Percentiles rank a stretch among this genome's conserved stretches.
These are phyloP conservation scores for Auricularia cornea DNA, from an alignment of 768 basidiomycete species.

Conservation along the genomic window DNA sequence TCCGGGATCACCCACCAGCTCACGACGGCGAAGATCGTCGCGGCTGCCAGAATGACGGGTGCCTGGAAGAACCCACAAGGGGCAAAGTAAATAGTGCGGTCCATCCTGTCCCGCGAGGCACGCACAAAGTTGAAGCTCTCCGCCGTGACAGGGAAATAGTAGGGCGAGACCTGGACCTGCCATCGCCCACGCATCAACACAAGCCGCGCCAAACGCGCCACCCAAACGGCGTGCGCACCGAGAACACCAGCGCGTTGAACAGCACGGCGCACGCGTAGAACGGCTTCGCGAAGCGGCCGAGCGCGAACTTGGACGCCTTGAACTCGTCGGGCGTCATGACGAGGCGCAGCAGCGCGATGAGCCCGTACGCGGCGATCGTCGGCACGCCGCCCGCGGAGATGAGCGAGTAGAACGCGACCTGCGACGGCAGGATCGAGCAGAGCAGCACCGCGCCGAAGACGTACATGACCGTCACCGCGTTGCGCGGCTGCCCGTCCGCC, in stretches of 20 bases:
- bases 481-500: slow-evolving; percentile 59
- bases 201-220: slow-evolving; percentile 5
- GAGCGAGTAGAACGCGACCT: slow-evolving; percentile 87
- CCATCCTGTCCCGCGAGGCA: slow-evolving; percentile 9
- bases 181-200: background rate
- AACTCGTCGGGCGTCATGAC: slow-evolving; percentile 74
- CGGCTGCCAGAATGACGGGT: slow-evolving; percentile 66
- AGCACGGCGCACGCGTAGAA: slow-evolving; percentile 61
- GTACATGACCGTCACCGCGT: slow-evolving; percentile 84
- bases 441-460: slow-evolving; percentile 64
- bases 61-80: slow-evolving; percentile 49
- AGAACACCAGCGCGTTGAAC: slow-evolving; percentile 69
- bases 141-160: slow-evolving; percentile 73
- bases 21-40: slow-evolving; percentile 68
- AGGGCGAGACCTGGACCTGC: slow-evolving; percentile 79
- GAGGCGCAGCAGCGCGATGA: slow-evolving; percentile 69
- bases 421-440: slow-evolving; percentile 84
- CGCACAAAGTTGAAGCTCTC: slow-evolving; percentile 80
- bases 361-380: slow-evolving; percentile 80
- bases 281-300: slow-evolving; percentile 56
- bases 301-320: slow-evolving; percentile 59
- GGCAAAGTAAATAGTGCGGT: background rate
- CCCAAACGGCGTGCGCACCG: slow-evolving; percentile 38
- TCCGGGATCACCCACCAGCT: slow-evolving; percentile 76
- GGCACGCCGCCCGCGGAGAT: slow-evolving; percentile 81